A percentile compares a stretch with the other conserved stretches of the same genome.
Evolutionary conservation across 192 early-diverging fungal genomes (phyloP).

Genomic region (Neocallimastix lanati): DNA sequence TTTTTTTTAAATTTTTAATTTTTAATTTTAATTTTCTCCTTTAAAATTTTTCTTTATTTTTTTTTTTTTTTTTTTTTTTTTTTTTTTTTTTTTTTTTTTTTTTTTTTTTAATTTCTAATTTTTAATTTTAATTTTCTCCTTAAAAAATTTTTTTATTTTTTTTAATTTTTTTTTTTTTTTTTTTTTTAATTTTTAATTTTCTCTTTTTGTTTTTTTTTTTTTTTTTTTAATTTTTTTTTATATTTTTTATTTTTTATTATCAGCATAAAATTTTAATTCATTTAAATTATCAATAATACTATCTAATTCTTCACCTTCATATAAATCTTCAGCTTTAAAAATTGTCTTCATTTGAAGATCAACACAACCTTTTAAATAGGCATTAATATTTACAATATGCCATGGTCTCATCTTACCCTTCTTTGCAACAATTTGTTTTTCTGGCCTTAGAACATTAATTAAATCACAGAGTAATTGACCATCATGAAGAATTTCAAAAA

Average conservation of each 20-base stretch:
- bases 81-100: too few species aligned
- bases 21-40: too few species aligned
- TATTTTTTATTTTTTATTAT: background rate
- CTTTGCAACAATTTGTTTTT: background rate
- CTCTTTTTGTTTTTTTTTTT: background rate
- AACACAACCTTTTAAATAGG: background rate
- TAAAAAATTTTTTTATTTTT: background rate
- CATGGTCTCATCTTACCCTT: background rate
- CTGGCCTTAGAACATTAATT: background rate
- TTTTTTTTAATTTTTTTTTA: background rate
- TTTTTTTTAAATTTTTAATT: too few species aligned
- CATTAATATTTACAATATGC: background rate
- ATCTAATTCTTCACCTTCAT: background rate
- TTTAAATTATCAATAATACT: background rate
- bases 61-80: too few species aligned
- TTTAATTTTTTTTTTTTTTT: background rate
- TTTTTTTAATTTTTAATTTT: background rate
- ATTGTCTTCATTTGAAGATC: background rate
- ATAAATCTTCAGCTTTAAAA: background rate
- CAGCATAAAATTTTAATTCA: background rate
- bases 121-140: too few species aligned
- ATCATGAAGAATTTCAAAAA: background rate
- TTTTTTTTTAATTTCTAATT: too few species aligned
- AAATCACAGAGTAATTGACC: background rate
- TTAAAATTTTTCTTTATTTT: too few species aligned